A percentile compares a stretch with the other conserved stretches of the same genome.
These are phyloP conservation scores for Apophysomyces trapeziformis DNA, from an alignment of 371 early-diverging fungal genomes.

Conservation along the genomic window DNA sequence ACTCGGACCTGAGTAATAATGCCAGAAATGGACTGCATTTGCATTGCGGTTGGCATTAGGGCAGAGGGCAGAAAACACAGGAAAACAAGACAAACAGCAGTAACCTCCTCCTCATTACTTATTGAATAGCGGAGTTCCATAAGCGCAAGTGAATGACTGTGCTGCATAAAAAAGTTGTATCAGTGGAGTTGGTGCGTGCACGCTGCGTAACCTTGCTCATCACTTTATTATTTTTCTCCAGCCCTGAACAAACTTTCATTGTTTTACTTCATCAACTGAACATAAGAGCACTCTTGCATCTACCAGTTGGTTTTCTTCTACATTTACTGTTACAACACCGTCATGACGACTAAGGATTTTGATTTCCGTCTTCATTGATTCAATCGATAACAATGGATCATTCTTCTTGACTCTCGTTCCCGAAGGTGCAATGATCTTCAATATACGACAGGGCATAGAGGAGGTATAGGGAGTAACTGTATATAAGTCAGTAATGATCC, in stretches of 20 bases:
- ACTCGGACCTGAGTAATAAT: slow-evolving; percentile 64
- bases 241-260: slow-evolving; percentile 11
- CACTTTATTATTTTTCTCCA: neutral
- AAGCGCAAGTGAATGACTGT: neutral
- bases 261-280: slow-evolving; percentile 49
- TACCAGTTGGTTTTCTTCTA: slow-evolving; percentile 68
- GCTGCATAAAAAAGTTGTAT: neutral
- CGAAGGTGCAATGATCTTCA: slow-evolving; percentile 58
- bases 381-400: slow-evolving; percentile 68
- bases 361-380: slow-evolving; percentile 81
- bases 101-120: neutral
- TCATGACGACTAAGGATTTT: slow-evolving; percentile 66
- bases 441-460: slow-evolving; percentile 77
- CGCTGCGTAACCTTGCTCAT: neutral
- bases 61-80: too few relatives aligned
- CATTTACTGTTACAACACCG: slow-evolving; percentile 63
- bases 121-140: neutral
- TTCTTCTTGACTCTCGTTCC: slow-evolving; percentile 66
- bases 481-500: neutral
- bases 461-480: slow-evolving; percentile 71
- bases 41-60: slow-evolving; percentile 37
- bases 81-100: neutral
- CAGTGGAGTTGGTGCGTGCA: neutral
- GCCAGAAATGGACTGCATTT: slow-evolving; percentile 67
- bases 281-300: slow-evolving; percentile 71